Evolutionary conservation across 306 rosid species (phyloP).

Genomic region (Glycine soja): DNA sequence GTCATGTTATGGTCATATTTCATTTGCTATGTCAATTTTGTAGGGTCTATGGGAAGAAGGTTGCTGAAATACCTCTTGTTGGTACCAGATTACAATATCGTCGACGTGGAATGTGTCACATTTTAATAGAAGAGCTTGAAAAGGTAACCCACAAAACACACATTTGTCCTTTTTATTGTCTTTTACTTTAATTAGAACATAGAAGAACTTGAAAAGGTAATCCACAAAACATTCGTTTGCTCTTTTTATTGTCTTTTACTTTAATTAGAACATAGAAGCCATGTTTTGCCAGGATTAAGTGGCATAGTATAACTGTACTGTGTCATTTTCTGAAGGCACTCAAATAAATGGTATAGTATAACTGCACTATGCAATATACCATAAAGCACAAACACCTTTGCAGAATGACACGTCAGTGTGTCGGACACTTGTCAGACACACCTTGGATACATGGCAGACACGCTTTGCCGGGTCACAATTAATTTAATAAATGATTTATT

Average conservation of each 20-base stretch:
- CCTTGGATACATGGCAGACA: not conserved
- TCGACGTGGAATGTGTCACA: conserved; percentile 87
- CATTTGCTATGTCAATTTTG: conserved; percentile 36
- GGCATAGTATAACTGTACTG: not conserved
- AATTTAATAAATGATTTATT: too few species aligned
- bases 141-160: conserved; percentile 57
- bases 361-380: not conserved
- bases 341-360: not conserved
- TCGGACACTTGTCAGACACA: not conserved
- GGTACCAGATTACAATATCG: conserved; percentile 82
- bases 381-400: not conserved
- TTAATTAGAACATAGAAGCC: not conserved
- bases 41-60: conserved; percentile 79
- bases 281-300: not conserved
- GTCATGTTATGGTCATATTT: conserved; percentile 11
- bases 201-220: conserved; percentile 79
- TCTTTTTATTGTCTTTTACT: not conserved
- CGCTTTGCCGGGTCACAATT: not conserved
- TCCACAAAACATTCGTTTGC: not conserved
- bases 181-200: not conserved
- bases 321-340: conserved; percentile 2
- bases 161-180: not conserved
- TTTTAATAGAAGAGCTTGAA: conserved; percentile 83
- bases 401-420: not conserved
- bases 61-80: conserved; percentile 89